Evolutionary conservation across 108 stramenopile species (phyloP).

Genomic region (Nannochloropsis salina): DNA sequence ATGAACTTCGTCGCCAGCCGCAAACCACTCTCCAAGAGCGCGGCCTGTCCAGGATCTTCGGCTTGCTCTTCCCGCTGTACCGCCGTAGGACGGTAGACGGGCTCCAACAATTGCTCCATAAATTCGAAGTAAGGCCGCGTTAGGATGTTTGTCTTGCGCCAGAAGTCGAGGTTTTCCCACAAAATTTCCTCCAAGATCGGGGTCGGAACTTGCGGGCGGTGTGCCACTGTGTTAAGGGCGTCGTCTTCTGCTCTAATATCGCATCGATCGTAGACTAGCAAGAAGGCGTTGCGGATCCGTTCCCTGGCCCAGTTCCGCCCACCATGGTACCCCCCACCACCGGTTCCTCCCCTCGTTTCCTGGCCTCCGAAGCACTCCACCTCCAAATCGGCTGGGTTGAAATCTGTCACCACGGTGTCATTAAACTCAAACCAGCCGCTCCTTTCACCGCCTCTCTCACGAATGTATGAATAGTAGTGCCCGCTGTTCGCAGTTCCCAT

Average conservation of each 20-base stretch:
- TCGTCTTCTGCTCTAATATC: slow-evolving; percentile 17
- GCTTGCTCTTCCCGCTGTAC: neutral
- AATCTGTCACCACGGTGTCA: slow-evolving; percentile 56
- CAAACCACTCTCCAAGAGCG: neutral
- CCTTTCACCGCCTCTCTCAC: slow-evolving; percentile 47
- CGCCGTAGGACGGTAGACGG: neutral
- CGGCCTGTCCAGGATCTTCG: neutral
- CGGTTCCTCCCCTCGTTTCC: slow-evolving; percentile 26
- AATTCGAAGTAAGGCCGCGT: neutral
- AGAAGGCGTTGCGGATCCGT: slow-evolving; percentile 52
- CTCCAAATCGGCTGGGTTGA: slow-evolving; percentile 51
- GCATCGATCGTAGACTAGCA: slow-evolving; percentile 54
- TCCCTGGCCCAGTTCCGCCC: slow-evolving; percentile 22
- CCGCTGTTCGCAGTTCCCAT: slow-evolving; percentile 61
- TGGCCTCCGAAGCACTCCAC: slow-evolving; percentile 61
- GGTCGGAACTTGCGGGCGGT: slow-evolving; percentile 24
- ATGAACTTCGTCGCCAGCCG: neutral
- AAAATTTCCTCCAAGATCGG: slow-evolving; percentile 41
- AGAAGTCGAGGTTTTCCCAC: slow-evolving; percentile 45
- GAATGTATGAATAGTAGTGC: slow-evolving; percentile 62
- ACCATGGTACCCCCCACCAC: neutral
- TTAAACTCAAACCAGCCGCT: slow-evolving; percentile 62
- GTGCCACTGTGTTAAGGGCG: neutral
- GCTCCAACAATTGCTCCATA: neutral
- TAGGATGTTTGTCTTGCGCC: slow-evolving; percentile 26